Evolutionary conservation across 768 basidiomycete species (phyloP), one percentile per base, ranked within the genome.

Genomic region (Podaxis sp.): DNA sequence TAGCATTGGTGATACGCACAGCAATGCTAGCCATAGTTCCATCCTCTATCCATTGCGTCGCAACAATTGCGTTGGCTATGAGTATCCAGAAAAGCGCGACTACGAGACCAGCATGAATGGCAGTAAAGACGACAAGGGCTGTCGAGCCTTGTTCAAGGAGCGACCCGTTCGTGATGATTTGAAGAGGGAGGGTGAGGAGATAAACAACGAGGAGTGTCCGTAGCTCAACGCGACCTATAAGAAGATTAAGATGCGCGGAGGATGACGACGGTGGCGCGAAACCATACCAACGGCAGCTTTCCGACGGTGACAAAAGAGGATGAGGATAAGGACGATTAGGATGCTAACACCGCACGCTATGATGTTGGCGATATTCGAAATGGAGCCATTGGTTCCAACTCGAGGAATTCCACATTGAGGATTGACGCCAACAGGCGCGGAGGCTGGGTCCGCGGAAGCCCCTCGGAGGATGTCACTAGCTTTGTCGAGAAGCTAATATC

Each of bases 1-100:
- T 13, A 26, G 38, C 2, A 24, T 28, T 52, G 56, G 38, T n/a
- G 20, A 38, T 52, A 83, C 83, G 67, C 58, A 91, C 90, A 58
- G 90, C 76, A 53, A 91, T 65, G 63, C 88, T 84, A 67, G 84
- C 84, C 37, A 87, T 76, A 0, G 92, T 92, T 5, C 95, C 96
- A 69, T 93, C 96, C 72, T 98, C 96, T 59, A 98, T 91, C 54
- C 95, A 72, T 75, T 99, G 96, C n/a, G 89, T 91, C 38, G 89
- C 87, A 22, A 95, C 83, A 63, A 93, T 75, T 8, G 82, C 90
- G 74, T 91, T 93, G 36, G 82, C 91, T 57, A 93, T 77, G 66
- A 94, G 76, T 6, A 82, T 69, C 91, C 93, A 95, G 71, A 95
- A 96, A 3, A 94, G 75, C 2, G 88, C 83, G 3, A 86, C 87